These are phyloP conservation scores for Arabis hirsuta DNA, from an alignment of 345 rosid species.

Conservation along the genomic window DNA sequence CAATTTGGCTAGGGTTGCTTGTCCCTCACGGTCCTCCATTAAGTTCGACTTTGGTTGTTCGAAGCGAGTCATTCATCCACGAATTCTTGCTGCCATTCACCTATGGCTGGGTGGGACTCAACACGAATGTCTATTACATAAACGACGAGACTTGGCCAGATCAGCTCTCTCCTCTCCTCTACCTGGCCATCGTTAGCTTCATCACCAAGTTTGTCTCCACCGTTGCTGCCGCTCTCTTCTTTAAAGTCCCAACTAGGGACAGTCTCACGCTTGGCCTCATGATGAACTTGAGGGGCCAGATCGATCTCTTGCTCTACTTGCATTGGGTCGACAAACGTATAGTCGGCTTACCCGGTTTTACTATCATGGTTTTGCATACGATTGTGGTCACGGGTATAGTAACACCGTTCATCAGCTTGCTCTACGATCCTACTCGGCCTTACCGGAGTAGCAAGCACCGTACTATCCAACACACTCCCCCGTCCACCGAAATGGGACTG, in stretches of 20 bases:
- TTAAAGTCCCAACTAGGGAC: slow-evolving; percentile 54
- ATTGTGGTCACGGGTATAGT: slow-evolving; percentile 40
- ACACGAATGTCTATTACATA: slow-evolving; percentile 52
- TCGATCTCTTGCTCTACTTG: slow-evolving; percentile 54
- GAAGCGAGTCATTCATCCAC: slow-evolving; percentile 57
- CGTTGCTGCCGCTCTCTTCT: slow-evolving; percentile 38
- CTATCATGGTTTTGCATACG: slow-evolving; percentile 54
- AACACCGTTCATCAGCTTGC: slow-evolving; percentile 56
- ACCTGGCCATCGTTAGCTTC: slow-evolving; percentile 47
- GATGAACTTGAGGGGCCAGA: slow-evolving; percentile 70
- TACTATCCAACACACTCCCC: slow-evolving; percentile 75
- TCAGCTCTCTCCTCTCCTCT: slow-evolving; percentile 50
- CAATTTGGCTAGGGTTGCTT: slow-evolving; percentile 61
- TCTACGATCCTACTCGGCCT: slow-evolving; percentile 76
- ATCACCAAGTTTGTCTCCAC: slow-evolving; percentile 48
- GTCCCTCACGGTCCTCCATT: slow-evolving; percentile 77
- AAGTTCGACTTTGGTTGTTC: slow-evolving; percentile 56
- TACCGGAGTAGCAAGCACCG: slow-evolving; percentile 69
- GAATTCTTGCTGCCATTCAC: slow-evolving; percentile 70
- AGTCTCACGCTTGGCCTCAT: slow-evolving; percentile 62
- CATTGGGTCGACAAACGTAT: slow-evolving; percentile 72
- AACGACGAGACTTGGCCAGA: slow-evolving; percentile 45
- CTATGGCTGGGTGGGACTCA: slow-evolving; percentile 58
- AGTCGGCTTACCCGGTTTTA: slow-evolving; percentile 44
- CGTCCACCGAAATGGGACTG: slow-evolving; percentile 45